Evolutionary conservation across 495 filamentous ascomycete genomes (phyloP), one percentile per base, ranked within the genome.

Genomic region (Acidomyces sp.): DNA sequence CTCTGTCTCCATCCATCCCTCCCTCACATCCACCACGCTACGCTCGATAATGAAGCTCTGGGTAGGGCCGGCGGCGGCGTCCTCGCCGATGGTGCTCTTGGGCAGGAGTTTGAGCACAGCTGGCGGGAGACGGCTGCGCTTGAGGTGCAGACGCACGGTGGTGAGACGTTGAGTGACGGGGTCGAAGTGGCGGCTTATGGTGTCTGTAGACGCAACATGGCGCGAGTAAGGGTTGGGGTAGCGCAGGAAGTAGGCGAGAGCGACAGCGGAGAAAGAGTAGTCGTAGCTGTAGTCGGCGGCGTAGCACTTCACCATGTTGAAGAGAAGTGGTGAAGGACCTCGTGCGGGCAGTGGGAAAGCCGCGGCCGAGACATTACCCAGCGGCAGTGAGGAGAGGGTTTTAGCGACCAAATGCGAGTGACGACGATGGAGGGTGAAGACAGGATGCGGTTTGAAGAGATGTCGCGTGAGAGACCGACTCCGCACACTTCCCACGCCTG

Each of bases 241-340:
- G 27, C 90, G 87, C 37, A 99, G 83, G 70, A 95, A 96, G 72
- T 94, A 99, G 63, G 90, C 90, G 47, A 99, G 80, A 6, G 86
- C 87, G 28, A 99, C 90, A 46, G 79, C 75, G 45, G 85, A 78
- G 62, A 90, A 92, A 51, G 82, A 77, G 62, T 94, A 93, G 61
- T 83, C 76, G 67, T 96, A 96, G 62, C 74, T 78, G 61, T 82
- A 90, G 58, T 71, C 72, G 58, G 77, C 83, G 56, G 87, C 82
- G 68, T 90, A 86, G 65, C 86, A 84, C 62, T 86, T 86, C 58
- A 88, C 84, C 68, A 74, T 85, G 42, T 21, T 58, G 38, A 27
- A 42, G 56, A 53, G 39, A 37, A 47, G 28, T 29, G 33, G 10
- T 39, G 33, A n/a, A n/a, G n/a, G n/a, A n/a, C n/a, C n/a, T n/a